Evolutionary conservation across 805 yeast genomes (phyloP).

Genomic region (Saturnispora diversa): DNA sequence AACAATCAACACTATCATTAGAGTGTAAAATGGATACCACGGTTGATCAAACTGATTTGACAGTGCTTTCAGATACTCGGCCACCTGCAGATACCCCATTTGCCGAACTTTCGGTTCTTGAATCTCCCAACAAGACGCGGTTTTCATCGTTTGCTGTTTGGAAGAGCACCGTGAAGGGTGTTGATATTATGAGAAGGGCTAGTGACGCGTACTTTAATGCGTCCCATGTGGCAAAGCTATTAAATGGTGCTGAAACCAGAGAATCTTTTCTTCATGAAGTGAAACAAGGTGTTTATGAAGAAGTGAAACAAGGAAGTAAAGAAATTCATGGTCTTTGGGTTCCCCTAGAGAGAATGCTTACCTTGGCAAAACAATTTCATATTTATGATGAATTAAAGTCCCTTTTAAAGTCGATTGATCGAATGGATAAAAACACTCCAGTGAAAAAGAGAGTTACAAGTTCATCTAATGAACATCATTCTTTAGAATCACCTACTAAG

Average conservation of each 20-base stretch:
- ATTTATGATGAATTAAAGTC: constrained; percentile 47
- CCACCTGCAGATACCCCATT: neutral
- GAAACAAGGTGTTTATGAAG: constrained; percentile 50
- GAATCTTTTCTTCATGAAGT: neutral
- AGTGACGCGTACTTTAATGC: constrained; percentile 63
- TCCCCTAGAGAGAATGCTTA: constrained; percentile 51
- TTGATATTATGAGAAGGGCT: constrained; percentile 59
- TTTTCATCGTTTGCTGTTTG: constrained; percentile 36
- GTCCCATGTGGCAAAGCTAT: constrained; percentile 61
- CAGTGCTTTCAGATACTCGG: constrained; percentile 1
- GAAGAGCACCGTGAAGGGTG: constrained; percentile 54
- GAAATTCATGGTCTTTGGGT: constrained; percentile 72
- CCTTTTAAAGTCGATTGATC: constrained; percentile 37
- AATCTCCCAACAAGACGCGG: neutral
- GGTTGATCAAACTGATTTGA: constrained; percentile 3
- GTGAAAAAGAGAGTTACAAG: constrained; percentile 7
- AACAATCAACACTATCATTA: no score
- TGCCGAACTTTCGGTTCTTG: constrained; percentile 1
- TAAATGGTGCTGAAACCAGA: constrained; percentile 30
- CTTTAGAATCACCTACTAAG: constrained; percentile 3
- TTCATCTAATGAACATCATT: neutral
- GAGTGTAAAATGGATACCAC: constrained; percentile 4
- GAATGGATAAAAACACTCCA: constrained; percentile 2
- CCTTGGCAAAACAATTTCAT: constrained; percentile 41
- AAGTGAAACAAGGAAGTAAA: constrained; percentile 70